Evolutionary conservation across 305 asterid species (phyloP), one percentile per base, ranked within the genome.

Genomic region (Ilex paraguariensis): DNA sequence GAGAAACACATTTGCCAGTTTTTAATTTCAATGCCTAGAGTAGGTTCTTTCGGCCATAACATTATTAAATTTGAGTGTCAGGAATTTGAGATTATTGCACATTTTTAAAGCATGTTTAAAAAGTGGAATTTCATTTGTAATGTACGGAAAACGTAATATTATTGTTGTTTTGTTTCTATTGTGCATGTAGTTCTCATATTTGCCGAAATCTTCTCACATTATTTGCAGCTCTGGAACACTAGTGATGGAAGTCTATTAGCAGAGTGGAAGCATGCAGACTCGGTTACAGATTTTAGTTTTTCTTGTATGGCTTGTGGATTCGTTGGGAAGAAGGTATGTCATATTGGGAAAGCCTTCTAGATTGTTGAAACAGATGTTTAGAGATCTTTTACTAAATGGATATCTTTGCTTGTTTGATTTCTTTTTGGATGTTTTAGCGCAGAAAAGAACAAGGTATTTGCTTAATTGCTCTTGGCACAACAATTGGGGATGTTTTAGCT

Each of bases 191-290:
- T 36, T 4, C 9, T 36, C 42, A 36, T 36, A 36, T 5, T 36
- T 36, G 9, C 42, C 6, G 9, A 36, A 4, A 4, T 36, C 9
- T 36, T 36, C 9, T 36, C 9, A 8, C 42, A 36, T 36, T 36
- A 36, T 21, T 65, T 65, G 64, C 67, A 75, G 79, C 73, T 63
- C 13, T 75, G 79, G 79, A 66, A 50, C 73, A 75, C 76, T 15
- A 31, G 56, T 63, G 39, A 50, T 45, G 76, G 80, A 53, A 75
- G 51, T 48, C 69, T 57, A 53, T 59, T 70, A 28, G 70, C 66
- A 9, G 73, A 70, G 30, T 75, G 76, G 76, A 70, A 28, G 52
- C 66, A 50, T 33, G 48, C 50, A 7, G 51, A 54, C 13, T 71
- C 64, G 53, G 36, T 16, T 64, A 42, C 64, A 16, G 69, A 60